Base-by-base conservation (phyloP, 345 rosid species). In the Gossypium australe region DNA sequence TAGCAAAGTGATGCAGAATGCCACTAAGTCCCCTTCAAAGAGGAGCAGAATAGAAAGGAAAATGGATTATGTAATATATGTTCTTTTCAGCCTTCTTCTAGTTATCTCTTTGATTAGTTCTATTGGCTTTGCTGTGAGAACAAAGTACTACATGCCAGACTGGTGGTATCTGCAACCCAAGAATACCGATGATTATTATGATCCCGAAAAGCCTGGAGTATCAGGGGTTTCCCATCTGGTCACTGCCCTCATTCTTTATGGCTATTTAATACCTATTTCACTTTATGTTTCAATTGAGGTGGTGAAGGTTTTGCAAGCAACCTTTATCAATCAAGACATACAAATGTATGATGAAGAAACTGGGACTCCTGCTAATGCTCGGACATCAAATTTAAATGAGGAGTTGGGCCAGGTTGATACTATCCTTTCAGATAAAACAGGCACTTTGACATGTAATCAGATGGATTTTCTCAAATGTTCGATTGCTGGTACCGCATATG, bases 401-500 rank as follows among this genome's bases (percentile, higher is more conserved):
- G 99, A 96, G 86, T 84, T 96, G 83, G 99, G 99, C 67, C 98
- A 93, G 82, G 97, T 96, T 29, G 98, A 92, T 76, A 96, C 98
- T 0, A 93, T 96, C 74, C 97, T 96, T 34, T 96, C 99, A 45
- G 99, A 96, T 71, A 96, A 96, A 85, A 96, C 99, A 0, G 99
- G 99, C 74, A 96, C 99, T 13, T 84, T 96, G 87, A 96, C 99
- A 52, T 93, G 99, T 82, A 96, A 93, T 81, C 99, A 96, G 84
- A 96, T 96, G 99, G 98, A 96, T 81, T 96, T 93, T 85, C 82
- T 92, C 67, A 96, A 92, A 84, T 96, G 99, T 80, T 96, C 99
- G 3, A 88, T 96, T 61, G 92, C 95, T 68, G 99, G 98, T 64
- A 85, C 82, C 70, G 79, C 97, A 58, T 94, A 89, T 69, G 98